Conservation (phyloP, 78 protist genomes). For the Dictyostelium capitatum region DNA sequence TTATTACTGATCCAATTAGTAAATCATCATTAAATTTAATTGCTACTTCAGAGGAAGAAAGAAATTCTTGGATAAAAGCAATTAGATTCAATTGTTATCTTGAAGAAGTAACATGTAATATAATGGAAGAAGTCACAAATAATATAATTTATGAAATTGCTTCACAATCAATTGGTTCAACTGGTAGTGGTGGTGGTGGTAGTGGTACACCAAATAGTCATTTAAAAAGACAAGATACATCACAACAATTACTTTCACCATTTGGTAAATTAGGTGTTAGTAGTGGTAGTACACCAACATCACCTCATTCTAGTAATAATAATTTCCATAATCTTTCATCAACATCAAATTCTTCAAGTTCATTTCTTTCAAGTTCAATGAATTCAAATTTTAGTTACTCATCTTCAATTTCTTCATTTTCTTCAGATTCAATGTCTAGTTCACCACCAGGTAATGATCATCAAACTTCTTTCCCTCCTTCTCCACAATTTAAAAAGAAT, state of each 20-base stretch:
- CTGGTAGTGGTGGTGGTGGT: neutral
- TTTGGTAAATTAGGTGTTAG: neutral
- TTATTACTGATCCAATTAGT: slow-evolving; percentile 16
- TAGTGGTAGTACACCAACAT: neutral
- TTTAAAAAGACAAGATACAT: slow-evolving; percentile 7
- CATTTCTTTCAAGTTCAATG: neutral
- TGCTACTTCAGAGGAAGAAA: slow-evolving; percentile 37
- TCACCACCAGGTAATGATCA: slow-evolving; percentile 1
- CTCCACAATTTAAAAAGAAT: slow-evolving; percentile 8
- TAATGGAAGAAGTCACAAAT: slow-evolving; percentile 46
- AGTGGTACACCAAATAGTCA: neutral
- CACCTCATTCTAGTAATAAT: slow-evolving; percentile 2
- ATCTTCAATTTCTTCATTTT: slow-evolving; percentile 11
- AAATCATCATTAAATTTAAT: neutral
- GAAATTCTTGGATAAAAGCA: slow-evolving; percentile 60
- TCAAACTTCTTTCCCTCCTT: neutral
- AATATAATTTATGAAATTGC: slow-evolving; percentile 52
- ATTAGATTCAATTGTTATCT: slow-evolving; percentile 66
- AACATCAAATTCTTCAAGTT: neutral
- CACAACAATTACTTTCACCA: neutral
- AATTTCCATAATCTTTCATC: neutral
- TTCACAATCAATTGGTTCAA: neutral
- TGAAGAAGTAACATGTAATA: slow-evolving; percentile 14
- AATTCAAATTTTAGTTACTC: neutral
- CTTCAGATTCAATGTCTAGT: slow-evolving; percentile 1